These are phyloP conservation scores for Eucalyptus virginea DNA, from an alignment of 345 rosid genomes.

Conservation along the genomic window DNA sequence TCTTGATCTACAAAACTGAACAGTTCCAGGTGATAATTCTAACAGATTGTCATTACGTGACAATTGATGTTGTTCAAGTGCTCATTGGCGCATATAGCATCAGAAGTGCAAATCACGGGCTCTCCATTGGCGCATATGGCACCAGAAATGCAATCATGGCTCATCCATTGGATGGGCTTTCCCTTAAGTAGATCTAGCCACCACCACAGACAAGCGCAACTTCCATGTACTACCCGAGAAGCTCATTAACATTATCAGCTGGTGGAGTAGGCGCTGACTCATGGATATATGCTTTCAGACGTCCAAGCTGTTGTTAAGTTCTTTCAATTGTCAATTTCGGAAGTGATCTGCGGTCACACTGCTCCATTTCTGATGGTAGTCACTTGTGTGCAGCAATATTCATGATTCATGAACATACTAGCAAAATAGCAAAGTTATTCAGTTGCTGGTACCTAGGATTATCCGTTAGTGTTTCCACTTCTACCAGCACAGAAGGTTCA, in stretches of 20 bases:
- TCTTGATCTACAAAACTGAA: not conserved
- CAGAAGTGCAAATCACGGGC: not conserved
- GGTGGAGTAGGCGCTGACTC: not conserved
- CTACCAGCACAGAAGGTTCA: not conserved
- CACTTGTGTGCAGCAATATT: not conserved
- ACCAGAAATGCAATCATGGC: not conserved
- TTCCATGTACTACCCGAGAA: not conserved
- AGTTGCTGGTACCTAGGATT: not conserved
- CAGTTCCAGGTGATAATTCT: not conserved
- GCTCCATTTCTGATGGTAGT: not conserved
- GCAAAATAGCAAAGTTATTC: not conserved
- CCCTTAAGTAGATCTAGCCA: not conserved
- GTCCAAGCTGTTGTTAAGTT: not conserved
- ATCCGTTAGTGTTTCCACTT: not conserved
- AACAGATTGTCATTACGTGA: not conserved
- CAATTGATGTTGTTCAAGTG: not conserved
- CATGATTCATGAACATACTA: not conserved
- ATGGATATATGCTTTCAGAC: not conserved
- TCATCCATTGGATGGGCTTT: not conserved
- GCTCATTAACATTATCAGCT: not conserved
- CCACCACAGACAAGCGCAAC: not conserved
- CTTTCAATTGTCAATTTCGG: not conserved
- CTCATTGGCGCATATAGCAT: not conserved
- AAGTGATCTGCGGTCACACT: not conserved
- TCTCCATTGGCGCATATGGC: not conserved